Conservation (phyloP, 2,329 filamentous ascomycete species). For the Hymenoscyphus scutula region DNA sequence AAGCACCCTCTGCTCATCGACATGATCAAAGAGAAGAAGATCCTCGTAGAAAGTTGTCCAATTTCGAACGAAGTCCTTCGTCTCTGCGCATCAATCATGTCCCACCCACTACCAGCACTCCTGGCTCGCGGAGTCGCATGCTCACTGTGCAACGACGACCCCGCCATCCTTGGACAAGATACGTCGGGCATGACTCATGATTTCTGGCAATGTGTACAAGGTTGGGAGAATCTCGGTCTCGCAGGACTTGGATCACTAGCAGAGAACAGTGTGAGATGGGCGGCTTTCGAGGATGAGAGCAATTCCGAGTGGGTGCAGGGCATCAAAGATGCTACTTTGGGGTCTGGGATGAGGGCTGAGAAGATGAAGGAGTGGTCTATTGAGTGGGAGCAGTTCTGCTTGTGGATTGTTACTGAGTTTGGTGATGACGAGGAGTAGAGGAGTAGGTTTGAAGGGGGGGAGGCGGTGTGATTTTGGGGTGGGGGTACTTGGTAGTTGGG, state of each 20-base stretch:
- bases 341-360: slow-evolving; percentile 66
- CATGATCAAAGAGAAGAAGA: slow-evolving; percentile 83
- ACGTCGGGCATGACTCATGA: slow-evolving; percentile 82
- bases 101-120: slow-evolving; percentile 79
- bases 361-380: slow-evolving; percentile 74
- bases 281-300: slow-evolving; percentile 78
- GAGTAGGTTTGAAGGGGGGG: neutral
- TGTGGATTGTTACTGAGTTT: slow-evolving; percentile 84
- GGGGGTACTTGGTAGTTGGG: slow-evolving; percentile 5
- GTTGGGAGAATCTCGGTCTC: slow-evolving; percentile 86
- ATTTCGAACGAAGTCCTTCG: slow-evolving; percentile 87
- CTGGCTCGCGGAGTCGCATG: slow-evolving; percentile 82
- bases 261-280: slow-evolving; percentile 90
- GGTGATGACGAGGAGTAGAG: slow-evolving; percentile 39
- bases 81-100: slow-evolving; percentile 71
- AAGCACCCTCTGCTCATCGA: slow-evolving; percentile 89
- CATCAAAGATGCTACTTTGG: slow-evolving; percentile 71
- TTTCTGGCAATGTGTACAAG: slow-evolving; percentile 91
- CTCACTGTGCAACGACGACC: slow-evolving; percentile 86
- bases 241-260: slow-evolving; percentile 83
- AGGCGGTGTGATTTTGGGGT: neutral
- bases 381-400: slow-evolving; percentile 86
- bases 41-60: slow-evolving; percentile 86
- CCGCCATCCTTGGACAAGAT: slow-evolving; percentile 82
- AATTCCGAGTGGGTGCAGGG: slow-evolving; percentile 68